These are phyloP conservation scores for Ustilaginoidea virens DNA, from an alignment of 2,329 filamentous ascomycete species.

Conservation along the genomic window DNA sequence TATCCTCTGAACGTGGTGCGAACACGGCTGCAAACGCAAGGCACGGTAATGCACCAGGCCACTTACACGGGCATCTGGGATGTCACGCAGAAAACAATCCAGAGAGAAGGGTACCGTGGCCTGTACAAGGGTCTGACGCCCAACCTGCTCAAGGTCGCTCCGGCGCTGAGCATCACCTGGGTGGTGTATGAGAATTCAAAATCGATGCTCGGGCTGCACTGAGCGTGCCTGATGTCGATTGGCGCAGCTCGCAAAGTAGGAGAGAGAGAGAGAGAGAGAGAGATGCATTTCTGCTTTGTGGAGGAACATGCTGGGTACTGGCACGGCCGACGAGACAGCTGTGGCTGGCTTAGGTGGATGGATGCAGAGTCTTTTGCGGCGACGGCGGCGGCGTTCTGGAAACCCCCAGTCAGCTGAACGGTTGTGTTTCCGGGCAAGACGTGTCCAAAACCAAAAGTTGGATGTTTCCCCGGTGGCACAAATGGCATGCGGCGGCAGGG, in stretches of 20 bases:
- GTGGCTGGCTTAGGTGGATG: too few relatives aligned
- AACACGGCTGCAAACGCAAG: slow-evolving; percentile 85
- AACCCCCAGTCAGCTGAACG: too few relatives aligned
- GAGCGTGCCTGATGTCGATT: neutral
- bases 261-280: too few relatives aligned
- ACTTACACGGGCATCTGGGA: slow-evolving; percentile 88
- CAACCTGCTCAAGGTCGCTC: slow-evolving; percentile 90
- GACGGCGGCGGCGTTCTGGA: too few relatives aligned
- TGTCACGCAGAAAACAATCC: slow-evolving; percentile 68
- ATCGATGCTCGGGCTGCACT: slow-evolving; percentile 43
- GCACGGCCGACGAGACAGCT: slow-evolving; percentile 3
- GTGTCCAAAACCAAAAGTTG: too few relatives aligned
- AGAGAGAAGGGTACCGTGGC: slow-evolving; percentile 68
- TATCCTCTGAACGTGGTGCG: slow-evolving; percentile 91
- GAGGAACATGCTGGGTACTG: too few relatives aligned
- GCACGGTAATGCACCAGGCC: slow-evolving; percentile 76
- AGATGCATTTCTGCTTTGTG: too few relatives aligned
- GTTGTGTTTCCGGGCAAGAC: too few relatives aligned
- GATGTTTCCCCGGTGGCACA: too few relatives aligned
- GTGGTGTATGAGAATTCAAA: slow-evolving; percentile 89
- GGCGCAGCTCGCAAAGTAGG: slow-evolving; percentile 15
- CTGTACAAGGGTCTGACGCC: slow-evolving; percentile 92
- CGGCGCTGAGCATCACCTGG: slow-evolving; percentile 89
- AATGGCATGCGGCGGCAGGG: too few relatives aligned
- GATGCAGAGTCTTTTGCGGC: too few relatives aligned